Evolutionary conservation across 257 asterid species (phyloP).

Genomic region (Solanum clarkiae): DNA sequence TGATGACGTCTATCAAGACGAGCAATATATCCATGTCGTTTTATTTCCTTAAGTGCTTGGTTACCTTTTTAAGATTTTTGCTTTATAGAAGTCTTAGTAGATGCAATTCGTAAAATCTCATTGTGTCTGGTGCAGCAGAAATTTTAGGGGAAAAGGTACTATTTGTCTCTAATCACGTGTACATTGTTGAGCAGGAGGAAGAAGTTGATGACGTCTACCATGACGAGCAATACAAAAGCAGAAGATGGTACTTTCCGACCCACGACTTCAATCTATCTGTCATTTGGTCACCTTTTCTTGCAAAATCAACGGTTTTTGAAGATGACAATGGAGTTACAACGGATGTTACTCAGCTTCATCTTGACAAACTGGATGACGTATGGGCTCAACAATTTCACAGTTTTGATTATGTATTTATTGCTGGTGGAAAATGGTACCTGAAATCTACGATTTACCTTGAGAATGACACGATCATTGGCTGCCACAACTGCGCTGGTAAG

Average conservation of each 20-base stretch:
- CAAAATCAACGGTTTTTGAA: constrained; percentile 45
- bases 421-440: constrained; percentile 79
- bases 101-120: neutral
- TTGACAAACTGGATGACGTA: constrained; percentile 40
- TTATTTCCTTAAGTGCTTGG: neutral
- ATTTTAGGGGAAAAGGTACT: neutral
- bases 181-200: constrained; percentile 33
- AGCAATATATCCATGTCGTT: constrained; percentile 3
- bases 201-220: constrained; percentile 56
- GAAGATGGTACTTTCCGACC: constrained; percentile 58
- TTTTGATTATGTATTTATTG: constrained; percentile 39
- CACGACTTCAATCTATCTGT: constrained; percentile 48
- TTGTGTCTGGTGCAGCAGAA: neutral
- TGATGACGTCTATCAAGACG: constrained; percentile 54
- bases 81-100: neutral
- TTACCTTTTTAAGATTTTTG: neutral
- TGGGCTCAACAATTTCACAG: constrained; percentile 47
- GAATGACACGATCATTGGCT: constrained; percentile 43
- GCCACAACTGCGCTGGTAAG: constrained; percentile 47
- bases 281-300: constrained; percentile 65
- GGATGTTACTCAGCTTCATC: constrained; percentile 40
- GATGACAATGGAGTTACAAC: constrained; percentile 61
- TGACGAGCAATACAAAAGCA: constrained; percentile 44
- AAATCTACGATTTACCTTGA: constrained; percentile 50
- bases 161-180: neutral